These are phyloP conservation scores for Termitomyces titanicus DNA, from an alignment of 768 basidiomycete species.

Conservation along the genomic window DNA sequence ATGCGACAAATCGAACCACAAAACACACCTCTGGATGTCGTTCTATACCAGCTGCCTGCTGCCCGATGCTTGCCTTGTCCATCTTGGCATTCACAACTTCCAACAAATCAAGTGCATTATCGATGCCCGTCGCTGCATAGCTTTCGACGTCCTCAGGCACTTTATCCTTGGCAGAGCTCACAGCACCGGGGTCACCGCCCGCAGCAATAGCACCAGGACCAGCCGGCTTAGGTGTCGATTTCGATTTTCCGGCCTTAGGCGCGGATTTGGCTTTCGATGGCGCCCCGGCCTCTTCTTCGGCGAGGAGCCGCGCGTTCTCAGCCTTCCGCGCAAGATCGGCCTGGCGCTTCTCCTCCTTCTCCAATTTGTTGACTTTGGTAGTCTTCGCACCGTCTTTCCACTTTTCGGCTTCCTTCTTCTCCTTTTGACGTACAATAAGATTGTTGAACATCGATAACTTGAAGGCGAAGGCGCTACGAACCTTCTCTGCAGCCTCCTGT, in stretches of 20 bases:
- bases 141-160: constrained; percentile 48
- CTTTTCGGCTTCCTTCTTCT: constrained; percentile 61
- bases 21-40: constrained; percentile 83
- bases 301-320: constrained; percentile 78
- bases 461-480: constrained; percentile 18
- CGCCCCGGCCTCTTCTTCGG: constrained; percentile 76
- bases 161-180: constrained; percentile 16
- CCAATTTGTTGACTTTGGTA: constrained; percentile 60
- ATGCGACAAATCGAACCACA: not conserved
- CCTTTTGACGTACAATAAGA: constrained; percentile 36
- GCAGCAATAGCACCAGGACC: constrained; percentile 86
- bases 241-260: constrained; percentile 59
- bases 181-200: constrained; percentile 44
- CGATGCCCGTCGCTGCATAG: constrained; percentile 82
- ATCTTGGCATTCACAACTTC: constrained; percentile 88
- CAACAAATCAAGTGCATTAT: constrained; percentile 85
- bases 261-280: constrained; percentile 59
- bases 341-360: constrained; percentile 76
- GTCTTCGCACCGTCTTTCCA: constrained; percentile 66
- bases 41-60: constrained; percentile 83
- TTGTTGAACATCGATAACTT: not conserved
- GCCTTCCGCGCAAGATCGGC: constrained; percentile 84
- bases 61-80: constrained; percentile 89
- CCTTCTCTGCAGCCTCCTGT: constrained; percentile 57
- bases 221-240: constrained; percentile 61